Conservation (phyloP, 1,284 basidiomycete genomes). For the Ustilago hordei region DNA sequence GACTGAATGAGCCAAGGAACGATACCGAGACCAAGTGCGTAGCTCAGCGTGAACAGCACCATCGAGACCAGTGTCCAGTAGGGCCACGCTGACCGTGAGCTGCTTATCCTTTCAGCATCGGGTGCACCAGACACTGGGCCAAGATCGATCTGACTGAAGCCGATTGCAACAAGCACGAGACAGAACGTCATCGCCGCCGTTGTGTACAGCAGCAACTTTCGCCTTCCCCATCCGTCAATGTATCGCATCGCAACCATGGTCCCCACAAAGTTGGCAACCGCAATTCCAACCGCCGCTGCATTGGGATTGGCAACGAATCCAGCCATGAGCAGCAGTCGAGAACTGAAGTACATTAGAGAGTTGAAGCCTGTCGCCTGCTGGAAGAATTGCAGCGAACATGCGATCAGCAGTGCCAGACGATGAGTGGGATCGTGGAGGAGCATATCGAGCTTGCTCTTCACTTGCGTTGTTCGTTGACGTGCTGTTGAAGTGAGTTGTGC, state of each 20-base stretch:
- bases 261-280: constrained; percentile 59
- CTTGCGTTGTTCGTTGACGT: constrained; percentile 18
- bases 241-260: constrained; percentile 55
- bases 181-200: constrained; percentile 43
- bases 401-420: constrained; percentile 51
- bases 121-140: constrained; percentile 19
- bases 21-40: constrained; percentile 61
- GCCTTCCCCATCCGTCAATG: constrained; percentile 54
- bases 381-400: constrained; percentile 52
- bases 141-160: constrained; percentile 44
- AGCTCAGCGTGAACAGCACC: constrained; percentile 53
- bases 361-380: constrained; percentile 52
- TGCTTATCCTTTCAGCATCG: constrained; percentile 1
- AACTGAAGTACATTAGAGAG: constrained; percentile 53
- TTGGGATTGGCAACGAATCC: constrained; percentile 62
- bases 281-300: constrained; percentile 54
- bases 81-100: constrained; percentile 38
- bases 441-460: constrained; percentile 37
- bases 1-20: constrained; percentile 62
- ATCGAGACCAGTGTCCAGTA: constrained; percentile 46
- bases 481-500: constrained; percentile 22
- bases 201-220: constrained; percentile 58
- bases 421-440: constrained; percentile 40
- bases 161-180: constrained; percentile 48
- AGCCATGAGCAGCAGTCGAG: constrained; percentile 55